phyloP scores from a whole-genome alignment of 1,139 yeast species.

The Candida albicans region DNA sequence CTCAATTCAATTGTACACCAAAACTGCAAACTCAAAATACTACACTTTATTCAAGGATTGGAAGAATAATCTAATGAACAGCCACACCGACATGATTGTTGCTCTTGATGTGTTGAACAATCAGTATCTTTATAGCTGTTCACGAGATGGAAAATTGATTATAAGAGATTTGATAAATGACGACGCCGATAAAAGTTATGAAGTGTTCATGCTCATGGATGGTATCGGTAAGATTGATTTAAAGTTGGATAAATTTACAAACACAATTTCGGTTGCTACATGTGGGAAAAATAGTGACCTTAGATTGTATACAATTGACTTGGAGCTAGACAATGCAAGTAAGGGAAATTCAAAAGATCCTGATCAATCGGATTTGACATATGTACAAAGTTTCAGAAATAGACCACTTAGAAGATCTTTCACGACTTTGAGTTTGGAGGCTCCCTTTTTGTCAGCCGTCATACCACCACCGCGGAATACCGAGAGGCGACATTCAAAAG shows the following conservation, averaged over 20 bases:
- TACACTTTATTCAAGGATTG: slow-evolving; percentile 37
- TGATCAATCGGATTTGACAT: slow-evolving; percentile 4
- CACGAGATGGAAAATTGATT: slow-evolving; percentile 43
- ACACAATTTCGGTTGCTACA: slow-evolving; percentile 26
- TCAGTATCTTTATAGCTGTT: slow-evolving; percentile 44
- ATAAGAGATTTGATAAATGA: slow-evolving; percentile 46
- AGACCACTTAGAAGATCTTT: slow-evolving; percentile 14
- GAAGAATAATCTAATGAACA: slow-evolving; percentile 24
- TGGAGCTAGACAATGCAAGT: slow-evolving; percentile 1
- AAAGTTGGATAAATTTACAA: slow-evolving; percentile 11
- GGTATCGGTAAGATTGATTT: slow-evolving; percentile 40
- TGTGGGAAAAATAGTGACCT: slow-evolving; percentile 52
- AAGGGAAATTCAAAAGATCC: background rate
- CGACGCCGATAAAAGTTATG: slow-evolving; percentile 34
- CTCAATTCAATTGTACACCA: slow-evolving; percentile 32
- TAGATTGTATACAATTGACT: slow-evolving; percentile 26
- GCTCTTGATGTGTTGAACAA: slow-evolving; percentile 28
- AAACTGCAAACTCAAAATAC: slow-evolving; percentile 3
- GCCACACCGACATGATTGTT: slow-evolving; percentile 22
- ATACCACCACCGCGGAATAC: slow-evolving; percentile 3
- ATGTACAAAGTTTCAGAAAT: slow-evolving; percentile 3
- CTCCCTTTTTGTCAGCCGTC: slow-evolving; percentile 1
- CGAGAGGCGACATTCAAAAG: slow-evolving; percentile 19
- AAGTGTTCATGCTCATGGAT: slow-evolving; percentile 29
- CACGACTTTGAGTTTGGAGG: slow-evolving; percentile 12